Evolutionary conservation across 352 stramenopile genomes (phyloP), one percentile per base, ranked within the genome.

Genomic region (Saprolegnia parasitica): DNA sequence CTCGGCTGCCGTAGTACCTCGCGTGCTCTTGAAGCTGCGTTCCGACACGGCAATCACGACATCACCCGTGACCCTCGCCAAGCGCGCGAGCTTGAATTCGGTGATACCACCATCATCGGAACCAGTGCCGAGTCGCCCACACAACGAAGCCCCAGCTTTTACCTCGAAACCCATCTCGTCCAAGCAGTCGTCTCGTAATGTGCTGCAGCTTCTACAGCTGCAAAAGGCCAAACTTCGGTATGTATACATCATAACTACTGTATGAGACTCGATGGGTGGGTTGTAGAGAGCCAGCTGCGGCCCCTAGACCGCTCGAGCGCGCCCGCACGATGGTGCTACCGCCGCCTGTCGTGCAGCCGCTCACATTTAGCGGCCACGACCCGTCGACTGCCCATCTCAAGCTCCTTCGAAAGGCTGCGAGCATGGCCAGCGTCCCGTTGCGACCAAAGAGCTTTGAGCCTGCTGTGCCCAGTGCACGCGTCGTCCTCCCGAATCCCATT

Each of bases 121-220:
- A 16, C 5, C n/a, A 15, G 20, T 8, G 20, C 20, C 23, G n/a
- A 16, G 20, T n/a, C 5, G 35, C 29, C 40, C 20, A 15, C 47
- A 35, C 4, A 57, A 55, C 9, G 20, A 39, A 60, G 35, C 52
- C 11, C 8, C 52, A 58, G 23, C 52, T n/a, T n/a, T n/a, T n/a
- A n/a, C n/a, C n/a, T n/a, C n/a, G n/a, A n/a, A n/a, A n/a, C 46
- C 46, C n/a, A 58, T 61, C 2, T 18, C 35, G 35, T 16, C 15
- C 18, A 37, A 52, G 20, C 24, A 26, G 21, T 47, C 39, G 29
- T 21, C n/a, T 15, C 29, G 9, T n/a, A 60, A 70, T 46, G 63
- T 70, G 5, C 54, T 70, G 32, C 62, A 63, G 39, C 39, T 70
- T 16, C 39, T 70, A 15, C 63, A 70, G 26, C 46, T 70, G n/a